Percentiles rank a stretch among this genome's conserved stretches.
phyloP scores from a whole-genome alignment of 2,329 filamentous ascomycete species.

The Fusarium sp. region DNA sequence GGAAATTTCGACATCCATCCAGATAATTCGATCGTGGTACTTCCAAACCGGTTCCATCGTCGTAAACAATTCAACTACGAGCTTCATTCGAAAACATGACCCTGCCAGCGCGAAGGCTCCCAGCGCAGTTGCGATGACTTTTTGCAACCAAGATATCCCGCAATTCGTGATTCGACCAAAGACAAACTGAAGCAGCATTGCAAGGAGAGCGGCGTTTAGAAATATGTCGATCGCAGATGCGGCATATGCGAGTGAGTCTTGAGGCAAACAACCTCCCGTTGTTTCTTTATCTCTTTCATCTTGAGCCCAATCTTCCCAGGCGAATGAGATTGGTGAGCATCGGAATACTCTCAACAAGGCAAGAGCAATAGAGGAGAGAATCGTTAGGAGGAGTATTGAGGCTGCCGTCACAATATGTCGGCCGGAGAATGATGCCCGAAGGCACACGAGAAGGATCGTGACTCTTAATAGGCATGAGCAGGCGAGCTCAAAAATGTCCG shows the following conservation, averaged over 20 bases:
- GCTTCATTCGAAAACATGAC: slow-evolving; percentile 51
- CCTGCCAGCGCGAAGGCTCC: slow-evolving; percentile 54
- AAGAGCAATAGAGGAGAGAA: slow-evolving; percentile 51
- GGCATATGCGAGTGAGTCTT: slow-evolving; percentile 52
- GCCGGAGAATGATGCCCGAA: slow-evolving; percentile 51
- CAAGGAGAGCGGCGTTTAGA: slow-evolving; percentile 58
- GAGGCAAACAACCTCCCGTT: slow-evolving; percentile 33
- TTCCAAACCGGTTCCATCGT: slow-evolving; percentile 56
- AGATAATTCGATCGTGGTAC: slow-evolving; percentile 55
- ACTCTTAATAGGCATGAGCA: slow-evolving; percentile 54
- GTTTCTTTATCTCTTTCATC: slow-evolving; percentile 6
- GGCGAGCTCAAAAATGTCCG: slow-evolving; percentile 51
- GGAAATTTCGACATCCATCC: slow-evolving; percentile 57
- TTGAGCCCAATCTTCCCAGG: slow-evolving; percentile 43
- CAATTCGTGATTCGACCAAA: slow-evolving; percentile 53
- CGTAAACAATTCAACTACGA: slow-evolving; percentile 45
- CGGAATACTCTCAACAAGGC: slow-evolving; percentile 55
- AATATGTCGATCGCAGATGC: slow-evolving; percentile 59
- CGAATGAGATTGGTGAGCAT: slow-evolving; percentile 53
- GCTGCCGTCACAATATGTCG: slow-evolving; percentile 50
- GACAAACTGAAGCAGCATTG: slow-evolving; percentile 55
- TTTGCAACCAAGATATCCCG: slow-evolving; percentile 56
- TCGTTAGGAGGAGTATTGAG: slow-evolving; percentile 49
- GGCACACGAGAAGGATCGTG: slow-evolving; percentile 53
- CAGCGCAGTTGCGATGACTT: slow-evolving; percentile 57